phyloP scores from a whole-genome alignment of 2,329 filamentous ascomycete genomes.

The Fusarium sp. region DNA sequence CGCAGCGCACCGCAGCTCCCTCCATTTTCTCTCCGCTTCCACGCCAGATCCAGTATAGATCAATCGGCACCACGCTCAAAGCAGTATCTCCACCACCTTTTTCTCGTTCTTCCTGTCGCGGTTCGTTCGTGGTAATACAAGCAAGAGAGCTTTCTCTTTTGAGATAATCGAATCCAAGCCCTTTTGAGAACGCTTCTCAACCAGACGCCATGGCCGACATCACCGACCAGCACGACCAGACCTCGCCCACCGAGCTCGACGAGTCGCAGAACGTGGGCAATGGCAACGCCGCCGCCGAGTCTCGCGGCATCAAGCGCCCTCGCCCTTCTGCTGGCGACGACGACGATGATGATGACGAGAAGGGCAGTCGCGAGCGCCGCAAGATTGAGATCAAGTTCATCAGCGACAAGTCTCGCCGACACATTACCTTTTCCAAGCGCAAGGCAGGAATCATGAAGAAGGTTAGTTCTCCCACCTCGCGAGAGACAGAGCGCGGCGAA shows the following conservation, averaged over 20 bases:
- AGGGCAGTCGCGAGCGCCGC: slow-evolving; percentile 95
- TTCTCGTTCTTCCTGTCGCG: slow-evolving; percentile 60
- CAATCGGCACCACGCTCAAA: slow-evolving; percentile 77
- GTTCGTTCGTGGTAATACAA: slow-evolving; percentile 56
- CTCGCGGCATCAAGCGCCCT: slow-evolving; percentile 90
- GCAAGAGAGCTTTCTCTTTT: slow-evolving; percentile 48
- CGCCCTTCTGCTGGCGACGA: slow-evolving; percentile 89
- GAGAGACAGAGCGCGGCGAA: slow-evolving; percentile 1
- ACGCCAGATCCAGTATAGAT: slow-evolving; percentile 77
- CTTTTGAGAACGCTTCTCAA: slow-evolving; percentile 39
- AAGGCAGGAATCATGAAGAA: slow-evolving; percentile 99
- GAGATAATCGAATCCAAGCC: slow-evolving; percentile 45
- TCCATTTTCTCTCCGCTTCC: slow-evolving; percentile 61
- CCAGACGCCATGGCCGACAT: slow-evolving; percentile 79
- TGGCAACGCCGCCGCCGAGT: slow-evolving; percentile 78
- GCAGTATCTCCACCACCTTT: slow-evolving; percentile 75
- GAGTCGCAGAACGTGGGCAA: slow-evolving; percentile 82
- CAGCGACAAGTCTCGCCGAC: slow-evolving; percentile 98
- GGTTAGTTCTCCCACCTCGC: slow-evolving; percentile 70
- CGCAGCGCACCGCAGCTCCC: slow-evolving; percentile 64
- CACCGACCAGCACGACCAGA: slow-evolving; percentile 83
- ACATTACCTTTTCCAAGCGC: slow-evolving; percentile 99
- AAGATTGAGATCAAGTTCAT: slow-evolving; percentile 99
- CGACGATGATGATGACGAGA: slow-evolving; percentile 97
- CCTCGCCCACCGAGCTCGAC: slow-evolving; percentile 81